These are phyloP conservation scores for Xanthoconium stramineum DNA, from an alignment of 768 basidiomycete genomes.

Conservation along the genomic window DNA sequence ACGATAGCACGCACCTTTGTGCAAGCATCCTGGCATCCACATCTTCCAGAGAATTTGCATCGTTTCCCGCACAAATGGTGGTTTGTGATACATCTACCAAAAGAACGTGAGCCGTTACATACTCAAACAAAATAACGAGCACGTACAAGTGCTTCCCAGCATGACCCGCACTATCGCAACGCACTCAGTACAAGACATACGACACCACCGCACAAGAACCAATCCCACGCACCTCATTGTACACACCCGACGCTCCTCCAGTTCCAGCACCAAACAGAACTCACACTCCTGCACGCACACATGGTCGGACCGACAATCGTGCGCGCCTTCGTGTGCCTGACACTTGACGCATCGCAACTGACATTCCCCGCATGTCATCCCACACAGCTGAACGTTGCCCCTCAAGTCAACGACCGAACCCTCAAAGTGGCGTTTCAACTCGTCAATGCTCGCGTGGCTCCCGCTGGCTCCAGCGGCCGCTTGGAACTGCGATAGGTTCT, in stretches of 20 bases:
- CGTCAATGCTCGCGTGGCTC: slow-evolving; percentile 42
- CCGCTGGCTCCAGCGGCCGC: not conserved
- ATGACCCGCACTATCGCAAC: slow-evolving; percentile 50
- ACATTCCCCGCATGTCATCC: slow-evolving; percentile 45
- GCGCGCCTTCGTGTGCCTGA: slow-evolving; percentile 42
- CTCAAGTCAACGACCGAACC: slow-evolving; percentile 43
- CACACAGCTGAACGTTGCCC: slow-evolving; percentile 47
- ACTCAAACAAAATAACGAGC: not conserved
- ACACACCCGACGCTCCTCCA: slow-evolving; percentile 35
- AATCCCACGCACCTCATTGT: slow-evolving; percentile 42
- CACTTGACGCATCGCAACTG: slow-evolving; percentile 46
- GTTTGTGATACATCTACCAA: slow-evolving; percentile 47
- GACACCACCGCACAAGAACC: not conserved
- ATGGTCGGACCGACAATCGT: slow-evolving; percentile 53
- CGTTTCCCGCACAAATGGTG: slow-evolving; percentile 54
- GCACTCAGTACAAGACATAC: not conserved
- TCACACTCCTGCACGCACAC: slow-evolving; percentile 43
- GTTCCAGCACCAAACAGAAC: slow-evolving; percentile 33
- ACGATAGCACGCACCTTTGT: slow-evolving; percentile 39
- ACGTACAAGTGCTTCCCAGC: slow-evolving; percentile 52
- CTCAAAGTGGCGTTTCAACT: slow-evolving; percentile 45
- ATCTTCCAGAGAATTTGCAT: slow-evolving; percentile 44
- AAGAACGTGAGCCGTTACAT: not conserved
- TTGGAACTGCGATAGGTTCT: slow-evolving; percentile 49
- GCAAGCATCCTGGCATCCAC: slow-evolving; percentile 52